Percentiles rank a stretch among this genome's conserved stretches.
Conservation (phyloP, 345 rosid species). For the Sapria himalayana region DNA sequence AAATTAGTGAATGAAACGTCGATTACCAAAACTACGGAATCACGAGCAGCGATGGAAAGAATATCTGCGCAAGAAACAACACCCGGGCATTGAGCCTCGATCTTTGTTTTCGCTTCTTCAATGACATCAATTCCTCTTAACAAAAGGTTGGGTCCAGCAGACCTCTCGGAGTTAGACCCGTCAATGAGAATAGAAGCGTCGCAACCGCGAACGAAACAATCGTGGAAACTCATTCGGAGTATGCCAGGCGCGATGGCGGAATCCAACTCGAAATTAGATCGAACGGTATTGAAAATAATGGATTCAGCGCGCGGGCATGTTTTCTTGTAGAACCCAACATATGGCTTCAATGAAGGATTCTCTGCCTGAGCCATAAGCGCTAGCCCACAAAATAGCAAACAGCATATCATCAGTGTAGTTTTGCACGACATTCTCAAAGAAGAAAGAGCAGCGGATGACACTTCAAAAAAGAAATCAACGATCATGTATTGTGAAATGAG, state of each 20-base stretch:
- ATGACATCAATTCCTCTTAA: slow-evolving; percentile 27
- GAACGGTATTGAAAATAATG: slow-evolving; percentile 18
- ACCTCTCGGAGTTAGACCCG: slow-evolving; percentile 20
- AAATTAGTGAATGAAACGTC: neutral
- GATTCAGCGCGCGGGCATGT: slow-evolving; percentile 23
- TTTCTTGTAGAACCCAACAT: slow-evolving; percentile 21
- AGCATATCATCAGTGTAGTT: too few relatives aligned
- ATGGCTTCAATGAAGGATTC: too few relatives aligned
- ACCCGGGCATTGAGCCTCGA: slow-evolving; percentile 28
- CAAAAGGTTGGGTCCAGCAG: slow-evolving; percentile 13
- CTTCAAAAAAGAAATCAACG: too few relatives aligned
- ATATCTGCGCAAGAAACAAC: slow-evolving; percentile 42
- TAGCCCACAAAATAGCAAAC: too few relatives aligned
- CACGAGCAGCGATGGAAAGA: slow-evolving; percentile 30
- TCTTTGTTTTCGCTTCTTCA: slow-evolving; percentile 30
- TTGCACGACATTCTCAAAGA: too few relatives aligned
- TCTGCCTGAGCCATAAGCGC: too few relatives aligned
- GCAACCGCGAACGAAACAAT: slow-evolving; percentile 35
- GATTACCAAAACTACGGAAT: slow-evolving; percentile 15
- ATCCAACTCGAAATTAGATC: slow-evolving; percentile 12
- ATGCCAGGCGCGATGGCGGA: slow-evolving; percentile 24
- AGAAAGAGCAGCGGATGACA: too few relatives aligned
- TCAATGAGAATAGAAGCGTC: slow-evolving; percentile 31
- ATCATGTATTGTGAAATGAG: too few relatives aligned
- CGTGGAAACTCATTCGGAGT: slow-evolving; percentile 33